These are phyloP conservation scores for Phytopythium aichiense DNA, from an alignment of 352 stramenopile species.

Conservation along the genomic window DNA sequence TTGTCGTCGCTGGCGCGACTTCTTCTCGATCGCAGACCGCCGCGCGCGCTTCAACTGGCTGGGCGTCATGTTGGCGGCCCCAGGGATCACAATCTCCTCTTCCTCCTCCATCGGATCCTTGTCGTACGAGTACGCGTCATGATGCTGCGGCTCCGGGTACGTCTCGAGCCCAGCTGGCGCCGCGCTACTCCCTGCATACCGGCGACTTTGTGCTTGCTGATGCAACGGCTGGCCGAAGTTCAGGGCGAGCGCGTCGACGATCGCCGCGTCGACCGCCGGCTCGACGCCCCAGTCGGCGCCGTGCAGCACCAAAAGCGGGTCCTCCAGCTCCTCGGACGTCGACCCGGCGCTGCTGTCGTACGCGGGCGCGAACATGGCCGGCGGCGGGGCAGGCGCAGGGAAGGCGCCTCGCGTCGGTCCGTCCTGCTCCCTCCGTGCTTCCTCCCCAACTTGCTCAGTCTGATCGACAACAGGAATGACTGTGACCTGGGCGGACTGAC, in stretches of 20 bases:
- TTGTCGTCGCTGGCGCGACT: constrained; percentile 37
- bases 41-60: constrained; percentile 31
- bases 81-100: neutral
- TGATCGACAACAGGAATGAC: too few species aligned
- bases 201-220: neutral
- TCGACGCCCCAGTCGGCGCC: neutral
- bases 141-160: neutral
- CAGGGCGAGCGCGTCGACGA: neutral
- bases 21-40: constrained; percentile 62
- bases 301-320: neutral
- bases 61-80: constrained; percentile 5
- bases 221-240: neutral
- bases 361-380: neutral
- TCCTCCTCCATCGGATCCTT: neutral
- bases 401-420: neutral
- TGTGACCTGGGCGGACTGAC: too few species aligned
- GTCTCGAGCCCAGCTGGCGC: neutral
- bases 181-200: neutral
- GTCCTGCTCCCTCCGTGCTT: neutral
- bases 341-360: constrained; percentile 5
- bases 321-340: constrained; percentile 7
- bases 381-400: neutral
- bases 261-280: neutral
- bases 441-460: too few species aligned
- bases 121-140: neutral